Evolutionary conservation across 495 filamentous ascomycete species (phyloP), one percentile per base, ranked within the genome.

Genomic region (Penicillium tannophilum): DNA sequence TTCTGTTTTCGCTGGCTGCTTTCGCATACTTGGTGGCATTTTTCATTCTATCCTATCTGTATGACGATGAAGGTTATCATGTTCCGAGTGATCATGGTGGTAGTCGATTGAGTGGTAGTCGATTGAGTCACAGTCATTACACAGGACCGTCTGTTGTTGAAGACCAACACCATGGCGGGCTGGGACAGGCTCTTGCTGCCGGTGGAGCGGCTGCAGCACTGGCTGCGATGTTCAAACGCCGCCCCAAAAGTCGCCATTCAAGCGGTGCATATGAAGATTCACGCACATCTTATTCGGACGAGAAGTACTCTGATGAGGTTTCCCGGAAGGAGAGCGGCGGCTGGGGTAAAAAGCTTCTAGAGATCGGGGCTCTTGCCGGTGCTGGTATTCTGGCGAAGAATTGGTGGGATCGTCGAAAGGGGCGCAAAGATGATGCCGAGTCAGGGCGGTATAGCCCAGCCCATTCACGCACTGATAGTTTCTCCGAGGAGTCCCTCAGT

Each of bases 1-100:
- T 98, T 55, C 77, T 97, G 5, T 98, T 88, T 66, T 79, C 93
- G 0, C 58, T 97, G 1, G 89, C 84, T 65, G 88, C 84, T 65
- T 86, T 83, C 11, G 79, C 84, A 16, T 76, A 93, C 11, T 56
- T 95, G 6, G 55, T 89, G 1, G 57, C 79, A 16, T 95, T 88
- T 70, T 92, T 96, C 60, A 74, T 92, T 30, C 77, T 96, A 10
- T 86, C 83, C 48, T 92, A 88, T 69, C 65, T 78, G 41, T 81
- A 88, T 60, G 82, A 87, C 46, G 66, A 65, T 11, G 77, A 78
- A 62, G 76, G 82, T 20, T 65, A 77, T 55, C 70, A 69, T 41
- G 65, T 76, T 52, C 77, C 77, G 10, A 79, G 76, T 35, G 77
- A 76, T 17, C 79, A 85, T 57, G 83, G 80, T 55, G 82, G 79